These are phyloP conservation scores for Blumeria hordei DNA, from an alignment of 2,329 filamentous ascomycete species.

Conservation along the genomic window DNA sequence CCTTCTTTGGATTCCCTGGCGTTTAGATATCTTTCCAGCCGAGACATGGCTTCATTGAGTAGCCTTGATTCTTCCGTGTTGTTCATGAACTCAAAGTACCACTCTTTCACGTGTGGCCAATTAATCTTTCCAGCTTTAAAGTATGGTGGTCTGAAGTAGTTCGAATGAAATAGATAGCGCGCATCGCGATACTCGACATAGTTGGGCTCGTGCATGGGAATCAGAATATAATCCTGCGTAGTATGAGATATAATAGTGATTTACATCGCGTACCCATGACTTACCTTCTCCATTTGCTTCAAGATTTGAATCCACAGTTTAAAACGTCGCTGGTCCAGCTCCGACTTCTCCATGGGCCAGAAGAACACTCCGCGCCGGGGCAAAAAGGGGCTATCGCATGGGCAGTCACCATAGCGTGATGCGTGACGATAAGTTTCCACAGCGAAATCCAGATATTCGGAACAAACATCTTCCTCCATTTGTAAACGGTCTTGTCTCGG, in stretches of 20 bases:
- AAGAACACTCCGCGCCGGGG: not conserved
- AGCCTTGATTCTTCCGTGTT: not conserved
- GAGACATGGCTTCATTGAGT: not conserved
- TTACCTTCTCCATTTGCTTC: not conserved
- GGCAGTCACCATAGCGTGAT: not conserved
- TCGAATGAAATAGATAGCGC: not conserved
- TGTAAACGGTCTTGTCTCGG: too few species aligned
- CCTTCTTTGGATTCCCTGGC: not conserved
- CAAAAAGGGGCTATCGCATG: not conserved
- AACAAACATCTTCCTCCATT: not conserved
- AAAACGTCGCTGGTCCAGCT: not conserved
- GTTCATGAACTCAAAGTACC: constrained; percentile 1
- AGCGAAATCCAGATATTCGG: not conserved
- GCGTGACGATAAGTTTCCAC: not conserved
- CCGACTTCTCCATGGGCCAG: not conserved
- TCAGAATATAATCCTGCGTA: not conserved
- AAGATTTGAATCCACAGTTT: not conserved
- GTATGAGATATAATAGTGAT: not conserved
- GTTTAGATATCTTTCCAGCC: not conserved
- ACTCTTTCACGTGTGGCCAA: constrained; percentile 1
- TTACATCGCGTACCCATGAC: not conserved
- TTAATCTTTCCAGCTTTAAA: not conserved
- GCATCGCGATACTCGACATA: not conserved
- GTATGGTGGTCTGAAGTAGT: not conserved
- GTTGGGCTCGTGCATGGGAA: not conserved